A percentile compares a stretch with the other conserved stretches of the same genome.
These are phyloP conservation scores for Luffa aegyptiaca DNA, from an alignment of 306 rosid genomes.

Conservation along the genomic window DNA sequence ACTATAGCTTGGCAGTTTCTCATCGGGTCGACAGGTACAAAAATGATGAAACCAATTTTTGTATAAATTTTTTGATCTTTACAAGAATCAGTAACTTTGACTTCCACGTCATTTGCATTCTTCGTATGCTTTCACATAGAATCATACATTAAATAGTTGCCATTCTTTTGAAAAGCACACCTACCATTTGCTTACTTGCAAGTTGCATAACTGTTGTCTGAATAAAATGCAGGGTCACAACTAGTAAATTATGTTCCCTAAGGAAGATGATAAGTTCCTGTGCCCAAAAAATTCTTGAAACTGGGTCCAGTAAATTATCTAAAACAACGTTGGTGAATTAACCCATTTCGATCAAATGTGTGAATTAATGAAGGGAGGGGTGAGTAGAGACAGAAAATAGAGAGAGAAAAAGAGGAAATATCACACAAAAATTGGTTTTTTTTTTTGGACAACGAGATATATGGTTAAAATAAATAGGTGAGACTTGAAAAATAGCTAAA, in stretches of 20 bases:
- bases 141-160: background rate
- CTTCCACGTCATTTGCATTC: background rate
- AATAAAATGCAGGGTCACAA: background rate
- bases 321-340: too few species aligned
- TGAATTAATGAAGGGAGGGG: too few species aligned
- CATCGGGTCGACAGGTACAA: conserved; percentile 54
- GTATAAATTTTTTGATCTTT: background rate
- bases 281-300: background rate
- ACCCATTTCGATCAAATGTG: too few species aligned
- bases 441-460: too few species aligned
- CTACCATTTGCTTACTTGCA: background rate
- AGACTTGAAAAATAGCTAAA: too few species aligned
- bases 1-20: conserved; percentile 67
- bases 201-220: background rate
- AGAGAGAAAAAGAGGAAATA: too few species aligned
- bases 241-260: background rate
- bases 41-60: background rate
- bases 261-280: background rate
- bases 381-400: too few species aligned
- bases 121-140: background rate
- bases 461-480: too few species aligned
- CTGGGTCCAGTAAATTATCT: background rate
- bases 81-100: background rate
- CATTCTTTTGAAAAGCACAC: background rate
- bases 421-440: too few species aligned